Conservation (phyloP, 108 stramenopile species). For the Epithemia pelagica region DNA sequence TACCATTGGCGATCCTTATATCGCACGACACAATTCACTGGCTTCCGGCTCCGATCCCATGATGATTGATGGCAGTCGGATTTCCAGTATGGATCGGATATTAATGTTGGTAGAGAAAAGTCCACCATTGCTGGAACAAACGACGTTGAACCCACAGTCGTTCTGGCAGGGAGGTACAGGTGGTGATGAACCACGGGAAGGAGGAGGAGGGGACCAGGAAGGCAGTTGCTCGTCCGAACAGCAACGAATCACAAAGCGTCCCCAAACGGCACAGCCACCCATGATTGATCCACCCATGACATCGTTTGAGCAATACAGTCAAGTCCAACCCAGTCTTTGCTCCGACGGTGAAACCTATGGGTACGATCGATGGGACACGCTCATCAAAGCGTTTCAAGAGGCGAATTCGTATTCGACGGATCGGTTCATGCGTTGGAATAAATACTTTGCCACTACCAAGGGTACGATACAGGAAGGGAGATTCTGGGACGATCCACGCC, state of each 20-base stretch:
- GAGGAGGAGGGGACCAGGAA: not conserved
- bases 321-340: conserved; percentile 45
- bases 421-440: conserved; percentile 58
- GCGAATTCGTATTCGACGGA: conserved; percentile 68
- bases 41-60: not conserved
- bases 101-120: not conserved
- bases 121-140: not conserved
- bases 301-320: conserved; percentile 3
- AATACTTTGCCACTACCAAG: conserved; percentile 38
- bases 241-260: not conserved
- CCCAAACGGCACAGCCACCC: not conserved
- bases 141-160: not conserved
- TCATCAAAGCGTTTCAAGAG: conserved; percentile 59
- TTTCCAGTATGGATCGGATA: not conserved
- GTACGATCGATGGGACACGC: conserved; percentile 51
- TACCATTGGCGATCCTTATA: not conserved
- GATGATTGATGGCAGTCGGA: not conserved
- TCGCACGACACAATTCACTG: not conserved
- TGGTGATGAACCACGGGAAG: too few species aligned
- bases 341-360: conserved; percentile 59
- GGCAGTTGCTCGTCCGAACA: not conserved
- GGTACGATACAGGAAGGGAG: conserved; percentile 11
- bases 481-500: conserved; percentile 31
- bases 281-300: not conserved
- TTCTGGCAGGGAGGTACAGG: too few species aligned